Evolutionary conservation across 2,329 filamentous ascomycete species (phyloP), one percentile per base, ranked within the genome.

Genomic region (Alternaria burnsii): DNA sequence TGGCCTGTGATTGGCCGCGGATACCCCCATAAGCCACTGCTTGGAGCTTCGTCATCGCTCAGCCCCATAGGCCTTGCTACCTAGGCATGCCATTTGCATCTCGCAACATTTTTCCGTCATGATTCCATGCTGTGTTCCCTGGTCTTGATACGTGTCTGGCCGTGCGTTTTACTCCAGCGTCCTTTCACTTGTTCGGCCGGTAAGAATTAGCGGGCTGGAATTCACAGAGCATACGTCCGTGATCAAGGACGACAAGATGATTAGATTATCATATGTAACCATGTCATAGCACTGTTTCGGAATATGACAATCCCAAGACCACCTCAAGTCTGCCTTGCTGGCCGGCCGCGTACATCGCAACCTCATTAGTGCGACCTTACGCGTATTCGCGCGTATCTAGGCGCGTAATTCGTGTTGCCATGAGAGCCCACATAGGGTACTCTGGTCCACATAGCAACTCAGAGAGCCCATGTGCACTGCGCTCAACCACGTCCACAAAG

Each of bases 31-130:
- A 55, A 55, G 58, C 58, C 50, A 55, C 54, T 24, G 38, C n/a
- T 32, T 32, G 24, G 47, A 59, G 58, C 61, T 52, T 58, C 59
- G 59, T 66, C 61, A 66, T 66, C 58, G 46, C 47, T 55, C 52
- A 47, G 47, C 54, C 32, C 47, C 32, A 16, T 10, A 11, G 38
- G 56, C 51, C 43, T 51, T 46, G 52, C 52, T 56, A 47, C 58
- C 57, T 61, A 58, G 20, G 22, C n/a, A 12, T 36, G 10, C 3
- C 24, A 2, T 26, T 22, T 44, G 52, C 41, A 32, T 22, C 22
- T 12, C 28, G 36, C 40, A 40, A 22, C 22, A 24, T 28, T 22
- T 20, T 20, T 16, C 34, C 30, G 28, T 11, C 55, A 52, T 53
- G 42, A 14, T 40, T 5, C 46, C 42, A 52, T 22, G 16, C 36